A percentile compares a stretch with the other conserved stretches of the same genome.
phyloP scores from a whole-genome alignment of 2,329 filamentous ascomycete species.

The Pseudogymnoascus sp. region DNA sequence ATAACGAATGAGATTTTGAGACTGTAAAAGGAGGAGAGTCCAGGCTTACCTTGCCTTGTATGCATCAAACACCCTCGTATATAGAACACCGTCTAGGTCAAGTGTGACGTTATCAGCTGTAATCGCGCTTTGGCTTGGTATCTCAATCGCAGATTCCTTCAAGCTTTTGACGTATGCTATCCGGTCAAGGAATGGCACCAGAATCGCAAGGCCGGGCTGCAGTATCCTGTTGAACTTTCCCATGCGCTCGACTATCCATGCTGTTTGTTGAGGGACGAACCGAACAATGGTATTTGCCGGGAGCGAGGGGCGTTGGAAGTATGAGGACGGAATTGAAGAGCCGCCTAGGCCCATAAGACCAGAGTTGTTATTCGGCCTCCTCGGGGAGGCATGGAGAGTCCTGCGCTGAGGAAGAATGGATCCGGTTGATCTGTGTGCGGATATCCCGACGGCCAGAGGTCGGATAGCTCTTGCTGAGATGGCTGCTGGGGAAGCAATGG shows the following conservation, averaged over 20 bases:
- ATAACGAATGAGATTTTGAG: not conserved
- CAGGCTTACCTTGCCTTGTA: constrained; percentile 80
- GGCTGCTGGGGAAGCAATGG: constrained; percentile 14
- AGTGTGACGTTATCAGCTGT: constrained; percentile 97
- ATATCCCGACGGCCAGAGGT: constrained; percentile 19
- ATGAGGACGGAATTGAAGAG: constrained; percentile 53
- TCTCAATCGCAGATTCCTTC: constrained; percentile 94
- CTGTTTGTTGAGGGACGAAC: constrained; percentile 98
- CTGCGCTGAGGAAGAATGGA: constrained; percentile 19
- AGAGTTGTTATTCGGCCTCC: constrained; percentile 23
- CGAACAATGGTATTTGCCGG: constrained; percentile 92
- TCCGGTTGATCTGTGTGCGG: not conserved
- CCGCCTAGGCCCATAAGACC: constrained; percentile 26
- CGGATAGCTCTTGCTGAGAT: constrained; percentile 16
- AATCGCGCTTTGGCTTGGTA: constrained; percentile 94
- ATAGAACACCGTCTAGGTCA: constrained; percentile 90
- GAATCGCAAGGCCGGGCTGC: constrained; percentile 79
- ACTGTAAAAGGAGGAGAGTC: not conserved
- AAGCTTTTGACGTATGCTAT: constrained; percentile 97
- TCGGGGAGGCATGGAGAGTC: constrained; percentile 23
- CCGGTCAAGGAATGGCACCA: constrained; percentile 85
- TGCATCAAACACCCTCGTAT: constrained; percentile 92
- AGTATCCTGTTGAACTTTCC: constrained; percentile 93
- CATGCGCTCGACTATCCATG: constrained; percentile 99
- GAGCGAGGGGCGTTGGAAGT: constrained; percentile 67